Conservation (phyloP, 2,329 filamentous ascomycete genomes). For the Coniochaeta ligniaria region DNA sequence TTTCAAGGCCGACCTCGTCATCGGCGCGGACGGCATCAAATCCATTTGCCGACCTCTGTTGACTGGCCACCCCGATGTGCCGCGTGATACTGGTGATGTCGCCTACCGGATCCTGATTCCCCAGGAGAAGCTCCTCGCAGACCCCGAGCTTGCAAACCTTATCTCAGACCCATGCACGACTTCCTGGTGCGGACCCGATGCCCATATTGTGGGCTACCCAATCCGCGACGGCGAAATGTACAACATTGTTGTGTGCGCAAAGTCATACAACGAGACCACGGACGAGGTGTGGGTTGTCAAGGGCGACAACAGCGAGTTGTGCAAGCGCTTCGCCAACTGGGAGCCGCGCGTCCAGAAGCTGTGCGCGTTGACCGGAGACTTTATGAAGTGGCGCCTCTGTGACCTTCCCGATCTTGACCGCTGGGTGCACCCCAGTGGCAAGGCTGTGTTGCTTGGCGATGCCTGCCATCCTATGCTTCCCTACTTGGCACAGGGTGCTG, state of each 20-base stretch:
- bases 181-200: conserved; percentile 24
- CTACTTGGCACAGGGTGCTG: conserved; percentile 36
- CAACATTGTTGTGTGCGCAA: conserved; percentile 26
- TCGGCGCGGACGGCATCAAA: no score
- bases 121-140: conserved; percentile 15
- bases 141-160: conserved; percentile 17
- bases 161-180: conserved; percentile 20
- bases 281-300: no score
- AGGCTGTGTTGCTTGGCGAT: conserved; percentile 28
- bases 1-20: no score
- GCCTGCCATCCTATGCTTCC: conserved; percentile 39
- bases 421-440: conserved; percentile 30
- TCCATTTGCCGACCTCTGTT: conserved; percentile 11
- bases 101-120: conserved; percentile 3
- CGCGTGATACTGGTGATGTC: not conserved
- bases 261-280: no score
- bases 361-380: conserved; percentile 26
- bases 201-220: conserved; percentile 24
- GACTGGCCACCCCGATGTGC: no score
- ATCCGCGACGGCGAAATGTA: conserved; percentile 22
- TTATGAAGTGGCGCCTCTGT: conserved; percentile 39
- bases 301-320: conserved; percentile 27
- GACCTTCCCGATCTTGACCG: conserved; percentile 29
- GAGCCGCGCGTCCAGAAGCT: conserved; percentile 26
- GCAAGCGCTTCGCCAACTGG: conserved; percentile 25